These are phyloP conservation scores for Mycena indigotica DNA, from an alignment of 768 basidiomycete genomes.

Conservation along the genomic window DNA sequence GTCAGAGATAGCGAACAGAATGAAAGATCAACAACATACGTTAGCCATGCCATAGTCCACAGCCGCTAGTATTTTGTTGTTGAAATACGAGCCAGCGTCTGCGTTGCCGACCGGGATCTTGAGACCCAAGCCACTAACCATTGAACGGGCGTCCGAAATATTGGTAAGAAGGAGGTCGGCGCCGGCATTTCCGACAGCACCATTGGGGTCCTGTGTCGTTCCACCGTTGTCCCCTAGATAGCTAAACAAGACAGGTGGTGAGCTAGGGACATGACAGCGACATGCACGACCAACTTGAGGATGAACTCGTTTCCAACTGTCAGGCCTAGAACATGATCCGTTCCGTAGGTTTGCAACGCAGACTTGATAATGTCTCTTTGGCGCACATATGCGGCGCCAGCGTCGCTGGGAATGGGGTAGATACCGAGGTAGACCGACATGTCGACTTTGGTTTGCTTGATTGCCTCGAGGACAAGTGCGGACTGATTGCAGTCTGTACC, in stretches of 20 bases:
- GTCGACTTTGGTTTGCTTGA: conserved; percentile 86
- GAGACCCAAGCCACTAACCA: conserved; percentile 59
- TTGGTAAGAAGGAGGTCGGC: conserved; percentile 62
- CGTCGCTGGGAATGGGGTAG: conserved; percentile 64
- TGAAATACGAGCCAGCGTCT: conserved; percentile 89
- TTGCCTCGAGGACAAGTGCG: conserved; percentile 84
- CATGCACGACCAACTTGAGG: conserved; percentile 55
- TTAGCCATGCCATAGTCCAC: conserved; percentile 68
- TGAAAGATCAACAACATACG: conserved; percentile 11
- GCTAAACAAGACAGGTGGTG: conserved; percentile 45
- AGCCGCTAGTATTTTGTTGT: conserved; percentile 59
- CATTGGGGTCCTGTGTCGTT: conserved; percentile 60
- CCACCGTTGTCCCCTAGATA: conserved; percentile 59
- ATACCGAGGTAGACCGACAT: conserved; percentile 80
- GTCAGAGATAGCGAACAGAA: conserved; percentile 36
- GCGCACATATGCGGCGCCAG: conserved; percentile 65
- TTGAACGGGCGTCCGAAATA: conserved; percentile 67
- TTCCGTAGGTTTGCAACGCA: conserved; percentile 78
- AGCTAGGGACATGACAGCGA: conserved; percentile 5
- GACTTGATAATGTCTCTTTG: conserved; percentile 69
- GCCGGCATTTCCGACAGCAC: conserved; percentile 59
- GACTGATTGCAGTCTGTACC: conserved; percentile 80
- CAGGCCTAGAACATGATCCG: conserved; percentile 72
- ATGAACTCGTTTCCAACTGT: conserved; percentile 94
- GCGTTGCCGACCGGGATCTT: conserved; percentile 75